Conservation (phyloP, 202 grass and related monocot species). For the Panicum hallii region DNA sequence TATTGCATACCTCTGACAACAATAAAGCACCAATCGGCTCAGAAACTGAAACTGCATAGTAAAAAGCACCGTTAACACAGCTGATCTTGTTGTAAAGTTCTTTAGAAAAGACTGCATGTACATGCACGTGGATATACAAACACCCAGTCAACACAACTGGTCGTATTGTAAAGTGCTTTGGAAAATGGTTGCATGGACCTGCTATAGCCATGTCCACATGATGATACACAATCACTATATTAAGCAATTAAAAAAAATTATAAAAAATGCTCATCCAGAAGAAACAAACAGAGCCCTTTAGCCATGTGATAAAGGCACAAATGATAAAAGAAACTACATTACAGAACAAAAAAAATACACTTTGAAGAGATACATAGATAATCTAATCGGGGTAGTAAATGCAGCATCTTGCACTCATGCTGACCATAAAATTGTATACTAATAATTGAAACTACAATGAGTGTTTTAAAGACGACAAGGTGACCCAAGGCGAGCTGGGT, state of each 20-base stretch:
- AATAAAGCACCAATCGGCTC: constrained; percentile 49
- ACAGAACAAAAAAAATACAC: neutral
- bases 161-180: constrained; percentile 32
- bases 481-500: too few relatives aligned
- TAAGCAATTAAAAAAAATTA: constrained; percentile 12
- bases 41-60: constrained; percentile 50
- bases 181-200: constrained; percentile 15
- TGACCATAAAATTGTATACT: neutral
- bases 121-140: neutral
- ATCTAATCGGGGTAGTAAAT: constrained; percentile 1
- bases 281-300: constrained; percentile 6
- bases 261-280: constrained; percentile 23
- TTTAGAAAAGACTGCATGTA: constrained; percentile 26
- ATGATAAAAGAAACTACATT: constrained; percentile 15
- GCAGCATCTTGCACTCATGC: neutral
- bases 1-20: constrained; percentile 61
- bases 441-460: neutral
- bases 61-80: constrained; percentile 37
- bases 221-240: constrained; percentile 17
- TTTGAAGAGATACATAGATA: neutral
- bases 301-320: neutral
- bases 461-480: too few relatives aligned
- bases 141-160: constrained; percentile 10
- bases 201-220: neutral
- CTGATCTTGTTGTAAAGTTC: constrained; percentile 29